Base-by-base conservation (phyloP, 176 grass and related monocot genomes). In the Panicum miliaceum region DNA sequence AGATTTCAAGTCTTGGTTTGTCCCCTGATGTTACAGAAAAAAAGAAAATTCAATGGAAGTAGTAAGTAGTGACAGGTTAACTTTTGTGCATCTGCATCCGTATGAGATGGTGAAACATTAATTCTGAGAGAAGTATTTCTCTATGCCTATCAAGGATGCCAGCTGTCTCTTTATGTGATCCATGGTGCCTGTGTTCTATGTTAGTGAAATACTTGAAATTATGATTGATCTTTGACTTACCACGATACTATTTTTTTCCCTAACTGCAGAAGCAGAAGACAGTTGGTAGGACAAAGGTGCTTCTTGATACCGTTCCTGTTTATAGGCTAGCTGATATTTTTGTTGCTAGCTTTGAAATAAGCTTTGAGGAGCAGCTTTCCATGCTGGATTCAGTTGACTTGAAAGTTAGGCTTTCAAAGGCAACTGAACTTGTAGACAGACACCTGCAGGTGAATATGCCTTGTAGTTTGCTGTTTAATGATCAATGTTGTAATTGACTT, bases 331-430 rank as follows among this genome's bases (percentile, higher is more conserved):
- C 96, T 66, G 96, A 99, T 82, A 95, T 99, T 87, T 99, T 99
- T 89, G 96, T 99, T 75, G 96, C 96, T 76, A 99, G 93, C 87
- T 99, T 99, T 76, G 96, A 99, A 87, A 99, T 99, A 75, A 94
- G 93, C 80, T 99, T 99, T 63, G 96, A 99, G 84, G 96, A 99
- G 73, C 96, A 99, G 85, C 88, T 99, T 66, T 90, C 93, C 20
- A 99, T 99, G 96, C 75, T 99, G 16, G 96, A 99, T 88, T 99
- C 96, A 63, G 90, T 99, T 84, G 91, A 99, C 81, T 80, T 96
- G 75, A 99, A 96, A 99, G 93, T 93, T 56, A 88, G 96, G 71
- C 90, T 99, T 43, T 94, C 89, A 75, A 99, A 96, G 77, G 96
- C 96, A 73, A 99, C 93, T 23, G 93, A 99, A 85, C 89, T 99